These are phyloP conservation scores for Cutaneotrichosporon sp. DNA, from an alignment of 1,284 basidiomycete species.

Conservation along the genomic window DNA sequence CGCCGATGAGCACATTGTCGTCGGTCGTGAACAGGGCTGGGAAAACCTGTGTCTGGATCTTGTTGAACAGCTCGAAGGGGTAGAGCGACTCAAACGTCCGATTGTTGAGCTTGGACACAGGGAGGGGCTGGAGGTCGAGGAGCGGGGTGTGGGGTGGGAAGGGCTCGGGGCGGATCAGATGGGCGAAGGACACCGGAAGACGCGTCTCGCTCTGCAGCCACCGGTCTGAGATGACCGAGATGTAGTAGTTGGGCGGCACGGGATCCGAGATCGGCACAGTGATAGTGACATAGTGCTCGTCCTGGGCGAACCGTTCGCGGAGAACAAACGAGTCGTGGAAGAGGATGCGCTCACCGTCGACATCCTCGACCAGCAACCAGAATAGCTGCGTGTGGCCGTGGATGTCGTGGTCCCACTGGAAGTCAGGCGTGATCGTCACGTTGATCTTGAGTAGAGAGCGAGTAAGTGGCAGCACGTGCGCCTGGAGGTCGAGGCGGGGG, in stretches of 20 bases:
- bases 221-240: conserved; percentile 87
- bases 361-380: conserved; percentile 91
- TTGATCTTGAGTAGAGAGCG: conserved; percentile 82
- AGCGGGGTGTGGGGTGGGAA: conserved; percentile 90
- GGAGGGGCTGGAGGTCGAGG: conserved; percentile 86
- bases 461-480: conserved; percentile 90
- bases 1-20: conserved; percentile 93
- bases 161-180: conserved; percentile 93
- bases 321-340: conserved; percentile 92
- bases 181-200: conserved; percentile 94
- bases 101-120: conserved; percentile 85
- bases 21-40: conserved; percentile 94
- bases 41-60: conserved; percentile 99
- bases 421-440: conserved; percentile 87
- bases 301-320: conserved; percentile 82
- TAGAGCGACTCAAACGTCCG: conserved; percentile 84
- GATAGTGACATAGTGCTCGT: conserved; percentile 89
- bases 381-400: conserved; percentile 86
- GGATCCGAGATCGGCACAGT: conserved; percentile 97
- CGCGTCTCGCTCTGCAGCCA: conserved; percentile 95
- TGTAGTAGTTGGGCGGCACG: conserved; percentile 95
- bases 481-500: conserved; percentile 88
- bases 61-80: conserved; percentile 84
- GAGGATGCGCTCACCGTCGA: conserved; percentile 91
- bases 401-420: conserved; percentile 93